These are phyloP conservation scores for Saccharomyces uvarum DNA, from an alignment of 1,139 yeast genomes.

Conservation along the genomic window DNA sequence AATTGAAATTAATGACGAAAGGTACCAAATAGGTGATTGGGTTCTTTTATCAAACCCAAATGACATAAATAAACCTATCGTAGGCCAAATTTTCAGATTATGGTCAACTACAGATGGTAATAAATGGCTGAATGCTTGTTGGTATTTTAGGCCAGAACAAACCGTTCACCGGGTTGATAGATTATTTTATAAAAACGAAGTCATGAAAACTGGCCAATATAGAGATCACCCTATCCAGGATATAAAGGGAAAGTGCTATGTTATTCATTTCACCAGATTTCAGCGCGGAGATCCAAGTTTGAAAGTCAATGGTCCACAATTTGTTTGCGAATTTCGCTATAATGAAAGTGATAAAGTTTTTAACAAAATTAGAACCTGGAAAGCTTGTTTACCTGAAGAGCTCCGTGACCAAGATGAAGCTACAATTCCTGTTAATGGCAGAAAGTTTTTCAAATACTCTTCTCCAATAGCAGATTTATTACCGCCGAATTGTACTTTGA, in stretches of 20 bases:
- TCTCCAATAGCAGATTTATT: slow-evolving; percentile 77
- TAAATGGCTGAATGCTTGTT: slow-evolving; percentile 85
- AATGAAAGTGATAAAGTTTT: slow-evolving; percentile 84
- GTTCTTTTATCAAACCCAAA: slow-evolving; percentile 78
- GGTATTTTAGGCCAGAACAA: slow-evolving; percentile 97
- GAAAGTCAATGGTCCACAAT: slow-evolving; percentile 74
- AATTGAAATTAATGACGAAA: slow-evolving; percentile 61
- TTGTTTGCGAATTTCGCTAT: slow-evolving; percentile 90
- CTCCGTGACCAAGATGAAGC: slow-evolving; percentile 81
- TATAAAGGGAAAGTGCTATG: slow-evolving; percentile 87
- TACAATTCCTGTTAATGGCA: slow-evolving; percentile 51
- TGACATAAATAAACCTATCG: slow-evolving; percentile 80
- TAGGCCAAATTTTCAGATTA: slow-evolving; percentile 85
- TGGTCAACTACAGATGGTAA: slow-evolving; percentile 82
- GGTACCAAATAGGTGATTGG: slow-evolving; percentile 91
- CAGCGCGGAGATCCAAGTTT: slow-evolving; percentile 92
- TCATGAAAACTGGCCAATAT: slow-evolving; percentile 92
- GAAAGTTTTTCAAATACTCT: slow-evolving; percentile 63
- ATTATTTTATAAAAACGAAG: slow-evolving; percentile 86
- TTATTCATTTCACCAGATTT: slow-evolving; percentile 86
- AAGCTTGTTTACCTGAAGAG: slow-evolving; percentile 96
- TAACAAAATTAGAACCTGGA: slow-evolving; percentile 95
- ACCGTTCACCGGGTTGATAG: slow-evolving; percentile 90
- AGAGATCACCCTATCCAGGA: slow-evolving; percentile 87
- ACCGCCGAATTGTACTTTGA: slow-evolving; percentile 62